Base-by-base conservation (phyloP, 148 eudicot genomes). In the Spergularia bocconei region DNA sequence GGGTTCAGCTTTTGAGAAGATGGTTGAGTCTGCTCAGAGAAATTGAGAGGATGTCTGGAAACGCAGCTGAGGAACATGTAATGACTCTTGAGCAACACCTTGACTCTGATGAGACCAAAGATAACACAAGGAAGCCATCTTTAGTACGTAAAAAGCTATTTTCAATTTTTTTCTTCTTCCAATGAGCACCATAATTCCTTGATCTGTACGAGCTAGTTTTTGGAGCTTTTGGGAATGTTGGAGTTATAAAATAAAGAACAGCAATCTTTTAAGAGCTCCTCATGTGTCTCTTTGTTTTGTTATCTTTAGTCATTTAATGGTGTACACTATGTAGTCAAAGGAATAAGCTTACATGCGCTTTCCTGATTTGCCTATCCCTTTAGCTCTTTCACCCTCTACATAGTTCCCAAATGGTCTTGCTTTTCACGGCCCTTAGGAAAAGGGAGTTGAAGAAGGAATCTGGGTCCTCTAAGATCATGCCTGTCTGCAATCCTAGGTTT, bases 1-100 rank as follows among this genome's bases (percentile, higher is more conserved):
- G 99, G 87, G 79, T 81, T 77, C 92, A 88, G 72, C 72, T 95
- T 69, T 75, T 92, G 79, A 84, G 84, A 81, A 89, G 92, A 83
- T 95, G 99, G 99, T 72, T 95, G 73, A 77, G 79, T 75, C 83
- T 80, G 50, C 87, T 95, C 16, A 90, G 89, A 75, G 97, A 95
- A 83, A 81, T 83, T 75, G 92, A 90, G 76, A 87, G 88, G 69
- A 64, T 79, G 59, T 88, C 89, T 63, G 79, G 79, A 62, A 80
- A 65, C 74, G 80, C 85, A 19, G 66, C 59, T 63, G 91, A 87
- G 60, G 87, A 86, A 80, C 85, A 77, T 54, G 85, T 74, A 62
- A 85, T 76, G 77, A 78, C 82, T 57, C 86, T 79, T 64, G 91
- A 86, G 70, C 80, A 76, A 60, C 85, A 80, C 70, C 89, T 82